Evolutionary conservation across 2,329 filamentous ascomycete species (phyloP), one percentile per base, ranked within the genome.

Genomic region (Coccinonectria pachysandricola): DNA sequence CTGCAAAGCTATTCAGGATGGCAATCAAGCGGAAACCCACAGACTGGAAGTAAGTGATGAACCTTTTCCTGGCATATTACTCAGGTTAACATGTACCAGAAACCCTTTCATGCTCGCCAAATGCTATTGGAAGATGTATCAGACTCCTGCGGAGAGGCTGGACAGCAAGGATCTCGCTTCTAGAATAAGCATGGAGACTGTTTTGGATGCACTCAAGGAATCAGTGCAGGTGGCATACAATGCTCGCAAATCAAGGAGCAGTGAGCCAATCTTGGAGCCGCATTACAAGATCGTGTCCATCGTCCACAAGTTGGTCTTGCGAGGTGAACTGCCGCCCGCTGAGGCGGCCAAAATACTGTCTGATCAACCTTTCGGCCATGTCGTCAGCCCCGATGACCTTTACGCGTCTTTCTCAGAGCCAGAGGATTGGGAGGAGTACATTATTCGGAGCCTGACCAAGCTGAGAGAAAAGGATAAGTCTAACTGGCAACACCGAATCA

Each of bases 401-500:
- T 56, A 48, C 30, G 50, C 48, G 5, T 44, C 46, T 9, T 58
- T 59, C 24, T 42, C 47, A 2, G 51, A 57, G 26, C 49, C 53
- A 2, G 82, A 83, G 41, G 70, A 73, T 55, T 65, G 71, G 70
- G 64, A 72, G 23, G 56, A 59, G 17, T 71, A 67, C 25, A 54
- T 74, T 5, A 64, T 72, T 19, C 58, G 59, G 24, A 68, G 59
- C 23, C 45, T 75, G 20, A 56, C 56, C 6, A 62, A 62, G 27
- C 48, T 75, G 7, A 64, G 65, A 8, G 71, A 75, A 24, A 85
- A 85, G 34, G 87, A 95, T 55, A 92, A 93, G 60, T 81, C 83
- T 1, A 88, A 91, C 44, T 95, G 87, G 87, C 87, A 95, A 48
- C 87, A 95, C 51, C 79, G 87, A 12, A 86, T 95, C 58, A 83